Conservation (phyloP, 192 early-diverging fungal genomes). For the Pilobolus umbonatus region DNA sequence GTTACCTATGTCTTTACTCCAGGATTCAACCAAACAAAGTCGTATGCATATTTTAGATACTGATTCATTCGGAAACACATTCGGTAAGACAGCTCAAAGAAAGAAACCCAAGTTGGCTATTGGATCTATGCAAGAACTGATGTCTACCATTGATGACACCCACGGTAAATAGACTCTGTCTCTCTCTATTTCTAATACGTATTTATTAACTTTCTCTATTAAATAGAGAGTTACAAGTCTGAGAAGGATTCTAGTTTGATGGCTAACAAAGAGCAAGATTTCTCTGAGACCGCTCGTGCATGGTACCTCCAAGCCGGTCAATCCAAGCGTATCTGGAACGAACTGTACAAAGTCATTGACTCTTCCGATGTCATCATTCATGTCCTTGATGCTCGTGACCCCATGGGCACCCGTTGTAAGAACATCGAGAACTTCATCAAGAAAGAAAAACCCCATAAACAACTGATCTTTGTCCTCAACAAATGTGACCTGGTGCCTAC, state of each 20-base stretch:
- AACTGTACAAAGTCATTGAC: constrained; percentile 98
- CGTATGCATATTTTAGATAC: constrained; percentile 95
- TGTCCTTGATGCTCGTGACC: constrained; percentile 98
- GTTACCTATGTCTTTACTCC: constrained; percentile 90
- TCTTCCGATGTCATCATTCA: constrained; percentile 95
- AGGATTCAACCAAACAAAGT: constrained; percentile 63
- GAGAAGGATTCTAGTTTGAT: constrained; percentile 69
- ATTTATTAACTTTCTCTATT: constrained; percentile 7
- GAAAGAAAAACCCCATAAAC: constrained; percentile 94
- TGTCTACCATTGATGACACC: constrained; percentile 57
- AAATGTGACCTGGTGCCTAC: constrained; percentile 99
- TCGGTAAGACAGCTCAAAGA: constrained; percentile 92
- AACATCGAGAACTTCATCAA: constrained; percentile 90
- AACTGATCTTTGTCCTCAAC: constrained; percentile 93
- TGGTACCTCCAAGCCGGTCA: constrained; percentile 91
- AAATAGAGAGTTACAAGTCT: constrained; percentile 33
- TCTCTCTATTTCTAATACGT: no score
- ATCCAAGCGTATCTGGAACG: constrained; percentile 97
- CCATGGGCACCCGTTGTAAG: constrained; percentile 89
- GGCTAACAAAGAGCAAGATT: constrained; percentile 71
- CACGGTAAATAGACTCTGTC: constrained; percentile 60
- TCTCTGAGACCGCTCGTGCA: constrained; percentile 70
- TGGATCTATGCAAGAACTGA: constrained; percentile 77
- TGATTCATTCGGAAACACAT: constrained; percentile 86
- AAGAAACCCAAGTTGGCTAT: constrained; percentile 86